Evolutionary conservation across 2,329 filamentous ascomycete genomes (phyloP).

Genomic region (Penicillium glabrum): DNA sequence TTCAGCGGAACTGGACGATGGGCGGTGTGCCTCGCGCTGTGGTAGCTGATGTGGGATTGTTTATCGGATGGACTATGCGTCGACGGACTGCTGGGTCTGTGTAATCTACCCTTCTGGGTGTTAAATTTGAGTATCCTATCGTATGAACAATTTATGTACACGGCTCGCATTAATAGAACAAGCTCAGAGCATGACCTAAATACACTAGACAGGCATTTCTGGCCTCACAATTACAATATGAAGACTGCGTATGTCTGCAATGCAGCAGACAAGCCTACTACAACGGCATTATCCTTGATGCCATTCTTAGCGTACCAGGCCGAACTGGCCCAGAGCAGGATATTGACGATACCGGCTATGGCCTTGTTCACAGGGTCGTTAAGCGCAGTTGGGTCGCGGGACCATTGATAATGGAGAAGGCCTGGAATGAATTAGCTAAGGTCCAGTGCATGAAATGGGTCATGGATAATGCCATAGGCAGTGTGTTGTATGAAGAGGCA

Average conservation of each 20-base stretch:
- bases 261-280: conserved; percentile 22
- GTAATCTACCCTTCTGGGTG: neutral
- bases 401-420: conserved; percentile 31
- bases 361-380: conserved; percentile 30
- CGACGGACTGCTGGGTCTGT: neutral
- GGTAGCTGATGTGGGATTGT: conserved; percentile 41
- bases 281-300: conserved; percentile 22
- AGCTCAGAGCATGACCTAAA: neutral
- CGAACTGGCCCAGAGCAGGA: conserved; percentile 29
- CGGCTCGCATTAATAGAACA: neutral
- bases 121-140: too few species aligned
- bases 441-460: too few species aligned
- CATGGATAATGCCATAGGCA: neutral
- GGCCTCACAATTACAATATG: neutral
- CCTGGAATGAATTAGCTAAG: conserved; percentile 8
- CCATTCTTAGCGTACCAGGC: conserved; percentile 31
- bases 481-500: neutral
- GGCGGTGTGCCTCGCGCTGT: conserved; percentile 38
- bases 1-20: conserved; percentile 39
- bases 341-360: conserved; percentile 27
- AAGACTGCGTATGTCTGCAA: conserved; percentile 25
- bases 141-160: neutral
- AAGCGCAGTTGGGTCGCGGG: conserved; percentile 18
- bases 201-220: neutral
- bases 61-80: conserved; percentile 33